Evolutionary conservation across 257 asterid genomes (phyloP).

Genomic region (Jasminum sambac): DNA sequence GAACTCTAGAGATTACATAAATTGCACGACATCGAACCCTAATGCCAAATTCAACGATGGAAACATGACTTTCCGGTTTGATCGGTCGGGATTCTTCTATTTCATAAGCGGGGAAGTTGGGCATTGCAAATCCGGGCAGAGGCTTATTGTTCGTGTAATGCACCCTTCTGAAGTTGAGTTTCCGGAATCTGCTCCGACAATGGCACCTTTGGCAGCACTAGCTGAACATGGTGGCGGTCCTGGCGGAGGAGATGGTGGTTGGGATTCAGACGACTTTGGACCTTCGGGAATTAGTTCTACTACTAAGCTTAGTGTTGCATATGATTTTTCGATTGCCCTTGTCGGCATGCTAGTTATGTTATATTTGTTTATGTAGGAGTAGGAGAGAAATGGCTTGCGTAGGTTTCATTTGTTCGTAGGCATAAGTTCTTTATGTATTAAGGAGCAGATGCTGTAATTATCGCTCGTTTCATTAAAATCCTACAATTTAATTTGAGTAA

Average conservation of each 20-base stretch:
- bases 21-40: conserved; percentile 56
- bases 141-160: conserved; percentile 63
- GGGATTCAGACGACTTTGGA: conserved; percentile 24
- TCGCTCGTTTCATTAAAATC: neutral
- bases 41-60: conserved; percentile 52
- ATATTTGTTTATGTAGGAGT: conserved; percentile 34
- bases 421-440: neutral
- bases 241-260: conserved; percentile 19
- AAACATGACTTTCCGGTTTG: conserved; percentile 44
- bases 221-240: conserved; percentile 19
- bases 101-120: conserved; percentile 70
- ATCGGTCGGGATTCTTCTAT: conserved; percentile 53
- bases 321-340: conserved; percentile 33
- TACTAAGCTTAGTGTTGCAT: conserved; percentile 23
- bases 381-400: neutral
- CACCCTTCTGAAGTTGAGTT: conserved; percentile 44
- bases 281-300: conserved; percentile 32
- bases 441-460: no score
- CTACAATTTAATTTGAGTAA: no score
- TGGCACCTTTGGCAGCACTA: neutral
- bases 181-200: conserved; percentile 40
- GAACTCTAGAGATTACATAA: conserved; percentile 40
- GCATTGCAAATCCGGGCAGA: conserved; percentile 64
- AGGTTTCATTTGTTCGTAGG: neutral
- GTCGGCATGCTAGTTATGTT: conserved; percentile 29